A percentile compares a stretch with the other conserved stretches of the same genome.
phyloP scores from a whole-genome alignment of 345 rosid species.

The Bretschneidera sinensis region DNA sequence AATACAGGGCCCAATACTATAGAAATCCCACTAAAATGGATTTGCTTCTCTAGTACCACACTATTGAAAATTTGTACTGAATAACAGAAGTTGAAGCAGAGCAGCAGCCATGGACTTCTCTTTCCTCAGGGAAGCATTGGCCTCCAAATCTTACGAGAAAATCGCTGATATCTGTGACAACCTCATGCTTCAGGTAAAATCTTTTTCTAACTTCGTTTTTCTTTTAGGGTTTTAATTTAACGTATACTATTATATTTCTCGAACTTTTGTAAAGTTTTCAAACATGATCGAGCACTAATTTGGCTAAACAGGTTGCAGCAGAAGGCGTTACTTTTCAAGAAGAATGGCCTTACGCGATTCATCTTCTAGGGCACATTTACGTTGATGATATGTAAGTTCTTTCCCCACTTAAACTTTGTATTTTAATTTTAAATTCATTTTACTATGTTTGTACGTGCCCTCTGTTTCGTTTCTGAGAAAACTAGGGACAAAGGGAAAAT shows the following conservation, averaged over 20 bases:
- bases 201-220: slow-evolving; percentile 4
- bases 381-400: slow-evolving; percentile 57
- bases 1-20: too few species aligned
- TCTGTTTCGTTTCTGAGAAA: not conserved
- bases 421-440: not conserved
- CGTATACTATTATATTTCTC: not conserved
- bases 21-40: too few species aligned
- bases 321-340: slow-evolving; percentile 67
- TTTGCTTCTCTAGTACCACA: too few species aligned
- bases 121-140: slow-evolving; percentile 52
- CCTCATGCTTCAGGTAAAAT: slow-evolving; percentile 63
- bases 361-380: slow-evolving; percentile 68
- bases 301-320: slow-evolving; percentile 45
- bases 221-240: not conserved
- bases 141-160: slow-evolving; percentile 47
- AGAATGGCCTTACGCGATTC: slow-evolving; percentile 91
- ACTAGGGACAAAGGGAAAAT: not conserved
- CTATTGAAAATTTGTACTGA: too few species aligned
- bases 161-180: slow-evolving; percentile 75
- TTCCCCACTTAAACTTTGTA: not conserved
- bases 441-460: not conserved
- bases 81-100: too few species aligned
- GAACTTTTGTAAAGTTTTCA: too few species aligned
- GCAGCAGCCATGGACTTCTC: slow-evolving; percentile 57
- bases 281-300: not conserved